These are phyloP conservation scores for Phytopythium helicoides DNA, from an alignment of 352 stramenopile genomes.

Conservation along the genomic window DNA sequence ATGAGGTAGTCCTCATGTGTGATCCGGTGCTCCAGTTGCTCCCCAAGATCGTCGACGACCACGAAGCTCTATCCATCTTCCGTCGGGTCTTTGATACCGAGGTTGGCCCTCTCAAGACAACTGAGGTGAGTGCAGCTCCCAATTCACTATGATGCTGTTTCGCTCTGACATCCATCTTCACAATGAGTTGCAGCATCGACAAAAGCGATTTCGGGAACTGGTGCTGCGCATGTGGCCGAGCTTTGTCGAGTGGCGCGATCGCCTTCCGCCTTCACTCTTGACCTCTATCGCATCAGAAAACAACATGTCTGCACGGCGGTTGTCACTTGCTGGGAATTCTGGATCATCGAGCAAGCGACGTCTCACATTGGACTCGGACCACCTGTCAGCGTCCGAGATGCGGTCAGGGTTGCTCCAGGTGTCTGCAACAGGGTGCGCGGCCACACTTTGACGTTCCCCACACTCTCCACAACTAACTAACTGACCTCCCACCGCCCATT, in stretches of 20 bases:
- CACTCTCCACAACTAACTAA: neutral
- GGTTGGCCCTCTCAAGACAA: slow-evolving; percentile 33
- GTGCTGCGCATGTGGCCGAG: slow-evolving; percentile 79
- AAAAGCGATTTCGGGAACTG: slow-evolving; percentile 61
- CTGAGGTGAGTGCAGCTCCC: slow-evolving; percentile 26
- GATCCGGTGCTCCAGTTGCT: slow-evolving; percentile 69
- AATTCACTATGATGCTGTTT: neutral
- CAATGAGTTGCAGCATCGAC: slow-evolving; percentile 34
- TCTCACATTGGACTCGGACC: slow-evolving; percentile 9
- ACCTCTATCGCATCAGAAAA: slow-evolving; percentile 1
- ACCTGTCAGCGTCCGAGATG: slow-evolving; percentile 14
- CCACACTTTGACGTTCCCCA: too few species aligned
- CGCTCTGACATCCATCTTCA: too few species aligned
- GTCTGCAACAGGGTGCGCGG: slow-evolving; percentile 49
- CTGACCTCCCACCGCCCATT: neutral
- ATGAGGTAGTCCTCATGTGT: slow-evolving; percentile 38
- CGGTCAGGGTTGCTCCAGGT: slow-evolving; percentile 35
- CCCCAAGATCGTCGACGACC: slow-evolving; percentile 68
- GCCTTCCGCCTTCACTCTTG: slow-evolving; percentile 35
- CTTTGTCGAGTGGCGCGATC: slow-evolving; percentile 51
- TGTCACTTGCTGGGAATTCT: slow-evolving; percentile 13
- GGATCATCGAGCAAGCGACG: neutral
- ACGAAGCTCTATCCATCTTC: slow-evolving; percentile 61
- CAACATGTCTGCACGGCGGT: slow-evolving; percentile 10
- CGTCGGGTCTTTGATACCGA: slow-evolving; percentile 57